Evolutionary conservation across 176 grass and related monocot species (phyloP), one percentile per base, ranked within the genome.

Genomic region (Oryza meridionalis): DNA sequence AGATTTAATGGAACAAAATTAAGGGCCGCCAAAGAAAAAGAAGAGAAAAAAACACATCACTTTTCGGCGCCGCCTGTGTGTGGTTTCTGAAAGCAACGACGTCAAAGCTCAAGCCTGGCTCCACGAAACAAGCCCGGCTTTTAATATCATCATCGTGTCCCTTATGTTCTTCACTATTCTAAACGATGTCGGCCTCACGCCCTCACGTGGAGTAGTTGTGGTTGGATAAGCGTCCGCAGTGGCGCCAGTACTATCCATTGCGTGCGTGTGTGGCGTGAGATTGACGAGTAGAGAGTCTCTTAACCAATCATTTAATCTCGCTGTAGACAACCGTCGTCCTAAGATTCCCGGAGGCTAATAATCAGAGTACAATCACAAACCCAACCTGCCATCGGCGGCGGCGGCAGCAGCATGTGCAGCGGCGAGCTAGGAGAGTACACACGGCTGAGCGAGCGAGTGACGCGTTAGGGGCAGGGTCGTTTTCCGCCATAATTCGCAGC

Each of bases 141-240:
- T 22, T 14, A n/a, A 11, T 42, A 72, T 15, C 32, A 22, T 2
- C 32, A 42, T 70, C 3, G 14, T 43, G 33, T 50, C 3, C 21
- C 38, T 26, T 22, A 9, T 25, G 65, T 31, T 2, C 5, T 15
- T 32, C 70, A 6, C 70, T 27, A 62, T 63, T 17, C 40, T 27
- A 65, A 37, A 24, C 44, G 29, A 19, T 4, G 13, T 12, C 78
- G 19, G 45, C 58, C 3, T 9, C 58, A 22, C 21, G 21, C 24
- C 58, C 3, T 9, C 58, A 22, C 21, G n/a, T 62, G 58, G 58
- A 62, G 58, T 62, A 22, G 58, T 21, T 47, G 58, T 24, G 3
- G 58, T 21, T 47, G 73, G 86, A 82, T 88, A 83, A 83, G 72
- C 72, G 8, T 25, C 38, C 2, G 80, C 37, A 35, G 58, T 62